Conservation (phyloP, 495 filamentous ascomycete genomes). For the Penicillium paxilli region DNA sequence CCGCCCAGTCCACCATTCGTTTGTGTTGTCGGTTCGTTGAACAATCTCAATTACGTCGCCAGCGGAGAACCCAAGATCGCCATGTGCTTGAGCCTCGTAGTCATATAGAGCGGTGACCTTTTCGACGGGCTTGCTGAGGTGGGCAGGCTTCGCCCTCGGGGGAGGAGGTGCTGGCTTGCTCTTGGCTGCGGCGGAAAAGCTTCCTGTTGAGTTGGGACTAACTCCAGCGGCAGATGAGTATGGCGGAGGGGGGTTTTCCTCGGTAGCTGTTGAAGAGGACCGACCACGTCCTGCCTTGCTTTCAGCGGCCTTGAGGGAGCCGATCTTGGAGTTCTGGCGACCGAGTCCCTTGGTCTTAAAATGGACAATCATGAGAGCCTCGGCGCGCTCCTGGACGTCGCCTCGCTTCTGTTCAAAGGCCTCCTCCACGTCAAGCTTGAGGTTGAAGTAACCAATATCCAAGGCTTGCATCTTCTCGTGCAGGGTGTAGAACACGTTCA, state of each 20-base stretch:
- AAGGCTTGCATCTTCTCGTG: conserved; percentile 97
- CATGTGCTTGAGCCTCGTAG: conserved; percentile 93
- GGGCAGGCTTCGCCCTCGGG: conserved; percentile 84
- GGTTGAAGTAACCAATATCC: conserved; percentile 96
- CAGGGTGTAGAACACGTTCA: conserved; percentile 98
- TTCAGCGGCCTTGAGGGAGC: conserved; percentile 34
- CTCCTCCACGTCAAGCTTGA: conserved; percentile 84
- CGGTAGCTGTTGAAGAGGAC: conserved; percentile 46
- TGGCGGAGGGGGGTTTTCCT: conserved; percentile 67
- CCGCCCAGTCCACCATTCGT: conserved; percentile 95
- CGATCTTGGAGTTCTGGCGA: conserved; percentile 50
- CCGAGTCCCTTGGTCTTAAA: conserved; percentile 80
- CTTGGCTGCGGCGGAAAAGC: conserved; percentile 66
- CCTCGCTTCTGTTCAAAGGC: conserved; percentile 88
- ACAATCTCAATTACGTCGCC: conserved; percentile 92
- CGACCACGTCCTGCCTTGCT: conserved; percentile 34
- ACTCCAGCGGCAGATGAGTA: conserved; percentile 53
- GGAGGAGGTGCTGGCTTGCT: conserved; percentile 88
- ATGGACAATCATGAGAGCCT: conserved; percentile 75
- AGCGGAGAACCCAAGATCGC: conserved; percentile 86
- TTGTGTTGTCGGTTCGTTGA: conserved; percentile 75
- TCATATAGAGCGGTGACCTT: conserved; percentile 87
- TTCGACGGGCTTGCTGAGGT: conserved; percentile 68
- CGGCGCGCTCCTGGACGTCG: conserved; percentile 76
- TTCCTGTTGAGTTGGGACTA: conserved; percentile 47